Conservation (phyloP, 768 basidiomycete genomes). For the Floccularia luteovirens region DNA sequence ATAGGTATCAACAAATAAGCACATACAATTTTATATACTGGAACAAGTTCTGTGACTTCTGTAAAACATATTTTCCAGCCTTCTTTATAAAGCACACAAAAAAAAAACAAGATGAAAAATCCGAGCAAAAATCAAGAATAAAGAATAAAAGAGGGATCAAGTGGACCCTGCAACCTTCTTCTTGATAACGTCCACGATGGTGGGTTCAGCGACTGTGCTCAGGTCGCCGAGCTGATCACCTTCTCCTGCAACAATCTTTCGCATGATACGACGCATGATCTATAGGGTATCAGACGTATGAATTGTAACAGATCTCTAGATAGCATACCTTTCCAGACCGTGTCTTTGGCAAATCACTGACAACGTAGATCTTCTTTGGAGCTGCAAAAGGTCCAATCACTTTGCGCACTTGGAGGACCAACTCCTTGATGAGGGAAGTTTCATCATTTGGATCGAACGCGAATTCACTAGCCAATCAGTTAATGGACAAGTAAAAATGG, state of each 20-base stretch:
- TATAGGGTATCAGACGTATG: slow-evolving; percentile 12
- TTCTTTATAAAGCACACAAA: no score
- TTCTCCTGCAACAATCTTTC: slow-evolving; percentile 94
- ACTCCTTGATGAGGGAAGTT: slow-evolving; percentile 69
- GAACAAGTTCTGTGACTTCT: no score
- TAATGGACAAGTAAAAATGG: neutral
- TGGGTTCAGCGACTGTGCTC: slow-evolving; percentile 86
- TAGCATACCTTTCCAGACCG: slow-evolving; percentile 79
- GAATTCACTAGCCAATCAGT: slow-evolving; percentile 56
- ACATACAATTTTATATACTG: no score
- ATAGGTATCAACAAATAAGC: no score
- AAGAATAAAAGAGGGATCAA: no score
- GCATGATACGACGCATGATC: slow-evolving; percentile 95
- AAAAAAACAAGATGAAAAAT: no score
- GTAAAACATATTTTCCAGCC: no score
- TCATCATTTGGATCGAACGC: slow-evolving; percentile 66
- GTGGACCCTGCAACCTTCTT: slow-evolving; percentile 51
- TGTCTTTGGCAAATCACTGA: slow-evolving; percentile 87
- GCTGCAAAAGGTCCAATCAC: slow-evolving; percentile 97
- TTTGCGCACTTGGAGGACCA: slow-evolving; percentile 92
- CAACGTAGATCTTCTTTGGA: slow-evolving; percentile 86
- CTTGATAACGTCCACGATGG: slow-evolving; percentile 81
- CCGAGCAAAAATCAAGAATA: no score
- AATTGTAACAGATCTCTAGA: neutral
- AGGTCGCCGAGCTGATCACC: slow-evolving; percentile 95